These are phyloP conservation scores for Dryadomyces sulphureus DNA, from an alignment of 2,329 filamentous ascomycete species.

Conservation along the genomic window DNA sequence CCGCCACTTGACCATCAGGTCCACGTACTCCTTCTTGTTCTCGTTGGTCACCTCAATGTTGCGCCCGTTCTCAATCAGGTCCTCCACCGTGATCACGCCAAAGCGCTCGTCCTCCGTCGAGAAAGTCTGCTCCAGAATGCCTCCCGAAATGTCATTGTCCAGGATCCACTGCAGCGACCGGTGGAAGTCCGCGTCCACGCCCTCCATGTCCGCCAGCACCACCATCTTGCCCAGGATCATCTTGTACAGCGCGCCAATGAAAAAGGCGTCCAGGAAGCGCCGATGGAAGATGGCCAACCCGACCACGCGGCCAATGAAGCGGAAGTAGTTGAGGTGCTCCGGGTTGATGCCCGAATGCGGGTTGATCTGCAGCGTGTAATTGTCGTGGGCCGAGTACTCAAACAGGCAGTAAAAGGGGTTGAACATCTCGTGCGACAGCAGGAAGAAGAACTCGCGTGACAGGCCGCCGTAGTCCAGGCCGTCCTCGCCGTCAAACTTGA, in stretches of 20 bases:
- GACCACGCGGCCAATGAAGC: conserved; percentile 95
- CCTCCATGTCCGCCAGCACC: conserved; percentile 88
- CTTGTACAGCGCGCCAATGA: conserved; percentile 98
- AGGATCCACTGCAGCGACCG: conserved; percentile 93
- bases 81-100: conserved; percentile 84
- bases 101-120: conserved; percentile 96
- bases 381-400: conserved; percentile 98
- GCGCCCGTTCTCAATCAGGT: conserved; percentile 77
- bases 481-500: conserved; percentile 98
- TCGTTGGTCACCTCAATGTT: conserved; percentile 95
- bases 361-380: conserved; percentile 99
- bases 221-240: conserved; percentile 96
- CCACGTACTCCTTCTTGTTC: conserved; percentile 98
- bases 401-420: conserved; percentile 99
- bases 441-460: conserved; percentile 97
- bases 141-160: conserved; percentile 89
- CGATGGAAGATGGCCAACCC: conserved; percentile 96
- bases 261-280: conserved; percentile 95
- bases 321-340: conserved; percentile 99
- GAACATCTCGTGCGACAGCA: conserved; percentile 99
- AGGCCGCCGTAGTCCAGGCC: conserved; percentile 95
- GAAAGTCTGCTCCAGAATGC: conserved; percentile 89
- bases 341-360: conserved; percentile 98
- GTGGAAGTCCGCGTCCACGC: conserved; percentile 96
- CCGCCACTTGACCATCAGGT: conserved; percentile 97